Percentiles rank a stretch among this genome's conserved stretches.
Evolutionary conservation across 441 rosid genomes (phyloP).

Genomic region (Populus tomentosa): DNA sequence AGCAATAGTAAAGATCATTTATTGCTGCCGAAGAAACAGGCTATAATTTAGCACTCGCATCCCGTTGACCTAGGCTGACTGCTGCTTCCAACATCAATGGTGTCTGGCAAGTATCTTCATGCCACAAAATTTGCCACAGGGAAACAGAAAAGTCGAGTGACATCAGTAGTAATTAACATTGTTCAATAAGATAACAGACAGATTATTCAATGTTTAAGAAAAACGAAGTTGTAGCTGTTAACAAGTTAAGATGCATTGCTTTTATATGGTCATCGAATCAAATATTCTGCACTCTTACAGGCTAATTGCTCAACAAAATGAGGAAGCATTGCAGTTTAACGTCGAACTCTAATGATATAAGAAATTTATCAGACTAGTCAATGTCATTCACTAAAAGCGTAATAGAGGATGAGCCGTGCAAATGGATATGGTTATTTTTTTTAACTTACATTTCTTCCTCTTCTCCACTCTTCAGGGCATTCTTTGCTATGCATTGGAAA

Average conservation of each 20-base stretch:
- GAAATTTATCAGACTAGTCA: neutral
- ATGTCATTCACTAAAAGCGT: neutral
- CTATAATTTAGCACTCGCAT: too few relatives aligned
- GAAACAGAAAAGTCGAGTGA: neutral
- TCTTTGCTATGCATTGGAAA: slow-evolving; percentile 91
- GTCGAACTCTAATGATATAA: neutral
- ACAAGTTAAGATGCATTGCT: neutral
- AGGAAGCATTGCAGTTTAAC: neutral
- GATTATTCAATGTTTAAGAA: neutral
- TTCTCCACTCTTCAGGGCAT: slow-evolving; percentile 87
- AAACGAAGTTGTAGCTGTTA: neutral
- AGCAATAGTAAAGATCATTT: too few relatives aligned
- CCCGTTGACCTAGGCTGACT: slow-evolving; percentile 53
- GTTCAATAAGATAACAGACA: neutral
- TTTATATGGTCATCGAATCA: too few relatives aligned
- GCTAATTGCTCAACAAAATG: neutral
- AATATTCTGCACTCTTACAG: neutral
- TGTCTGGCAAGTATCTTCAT: slow-evolving; percentile 79
- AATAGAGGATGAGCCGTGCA: too few relatives aligned
- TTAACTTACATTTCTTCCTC: slow-evolving; percentile 90
- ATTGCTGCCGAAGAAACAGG: too few relatives aligned
- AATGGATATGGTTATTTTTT: slow-evolving; percentile 1
- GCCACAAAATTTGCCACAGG: slow-evolving; percentile 3
- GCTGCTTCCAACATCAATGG: slow-evolving; percentile 73
- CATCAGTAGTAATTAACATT: neutral